phyloP scores from a whole-genome alignment of 805 yeast genomes.

The Ogataea methylovora region DNA sequence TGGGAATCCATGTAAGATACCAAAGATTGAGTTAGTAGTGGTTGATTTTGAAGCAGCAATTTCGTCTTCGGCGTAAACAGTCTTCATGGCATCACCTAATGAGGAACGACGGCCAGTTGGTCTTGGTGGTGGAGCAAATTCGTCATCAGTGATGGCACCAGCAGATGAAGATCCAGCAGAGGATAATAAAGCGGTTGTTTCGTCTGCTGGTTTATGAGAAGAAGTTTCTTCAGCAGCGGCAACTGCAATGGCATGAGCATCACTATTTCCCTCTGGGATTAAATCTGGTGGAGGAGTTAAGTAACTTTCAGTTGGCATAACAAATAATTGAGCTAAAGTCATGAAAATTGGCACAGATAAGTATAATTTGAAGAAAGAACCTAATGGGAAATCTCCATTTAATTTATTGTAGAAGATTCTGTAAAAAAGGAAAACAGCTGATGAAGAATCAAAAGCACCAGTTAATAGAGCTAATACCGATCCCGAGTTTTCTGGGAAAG shows the following conservation, averaged over 20 bases:
- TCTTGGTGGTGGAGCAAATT: slow-evolving; percentile 7
- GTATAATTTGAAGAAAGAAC: slow-evolving; percentile 38
- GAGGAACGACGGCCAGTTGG: slow-evolving; percentile 39
- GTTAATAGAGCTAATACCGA: slow-evolving; percentile 44
- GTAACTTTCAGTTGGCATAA: slow-evolving; percentile 47
- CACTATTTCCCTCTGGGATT: slow-evolving; percentile 23
- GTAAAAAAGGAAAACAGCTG: slow-evolving; percentile 46
- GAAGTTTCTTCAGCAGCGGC: slow-evolving; percentile 20
- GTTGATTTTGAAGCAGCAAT: slow-evolving; percentile 25
- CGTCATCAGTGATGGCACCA: slow-evolving; percentile 1
- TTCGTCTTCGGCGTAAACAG: slow-evolving; percentile 45
- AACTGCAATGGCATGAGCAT: slow-evolving; percentile 17
- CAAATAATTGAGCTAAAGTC: slow-evolving; percentile 32
- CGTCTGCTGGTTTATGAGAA: slow-evolving; percentile 11
- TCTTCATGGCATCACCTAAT: slow-evolving; percentile 48
- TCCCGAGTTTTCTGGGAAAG: slow-evolving; percentile 48
- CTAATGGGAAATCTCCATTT: slow-evolving; percentile 29
- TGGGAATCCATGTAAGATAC: slow-evolving; percentile 46
- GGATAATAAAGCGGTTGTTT: slow-evolving; percentile 19
- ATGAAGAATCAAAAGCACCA: slow-evolving; percentile 54
- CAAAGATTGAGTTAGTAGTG: slow-evolving; percentile 39
- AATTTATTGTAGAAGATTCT: slow-evolving; percentile 30
- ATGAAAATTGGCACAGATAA: slow-evolving; percentile 44
- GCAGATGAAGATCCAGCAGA: slow-evolving; percentile 7
- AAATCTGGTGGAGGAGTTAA: slow-evolving; percentile 31